Evolutionary conservation across 1,284 basidiomycete genomes (phyloP).

Genomic region (Schizophyllum amplum): DNA sequence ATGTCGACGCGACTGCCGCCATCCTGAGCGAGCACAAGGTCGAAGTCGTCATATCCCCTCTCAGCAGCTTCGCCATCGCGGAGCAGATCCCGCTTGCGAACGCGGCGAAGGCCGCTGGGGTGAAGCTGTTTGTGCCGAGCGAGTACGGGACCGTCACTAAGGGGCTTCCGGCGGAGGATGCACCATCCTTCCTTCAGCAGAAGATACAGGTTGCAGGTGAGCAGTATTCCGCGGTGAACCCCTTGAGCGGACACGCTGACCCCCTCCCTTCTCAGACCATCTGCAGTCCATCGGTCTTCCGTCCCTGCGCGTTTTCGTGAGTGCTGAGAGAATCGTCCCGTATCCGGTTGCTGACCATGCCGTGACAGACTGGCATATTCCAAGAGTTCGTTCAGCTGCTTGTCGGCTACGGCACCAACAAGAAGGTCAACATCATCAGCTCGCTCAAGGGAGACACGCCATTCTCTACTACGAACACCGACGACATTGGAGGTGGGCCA

Average conservation of each 20-base stretch:
- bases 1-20: constrained; percentile 6
- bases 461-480: constrained; percentile 15
- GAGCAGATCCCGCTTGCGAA: constrained; percentile 18
- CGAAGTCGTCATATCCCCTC: constrained; percentile 12
- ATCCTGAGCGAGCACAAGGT: constrained; percentile 13
- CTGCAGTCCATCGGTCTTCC: constrained; percentile 13
- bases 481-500: constrained; percentile 15
- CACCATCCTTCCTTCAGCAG: constrained; percentile 17
- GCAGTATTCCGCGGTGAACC: background rate
- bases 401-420: constrained; percentile 4
- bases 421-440: constrained; percentile 13
- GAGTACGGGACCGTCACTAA: constrained; percentile 19
- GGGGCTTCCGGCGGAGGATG: constrained; percentile 16
- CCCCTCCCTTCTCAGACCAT: constrained; percentile 5
- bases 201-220: constrained; percentile 13
- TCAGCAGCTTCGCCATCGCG: background rate
- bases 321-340: background rate
- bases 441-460: constrained; percentile 14
- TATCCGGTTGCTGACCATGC: background rate
- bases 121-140: constrained; percentile 22
- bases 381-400: constrained; percentile 12
- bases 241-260: background rate
- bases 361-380: constrained; percentile 16
- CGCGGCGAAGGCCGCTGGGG: constrained; percentile 20
- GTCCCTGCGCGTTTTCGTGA: constrained; percentile 14